Base-by-base conservation (phyloP, 768 basidiomycete species). In the Podaxis carcinomalis region DNA sequence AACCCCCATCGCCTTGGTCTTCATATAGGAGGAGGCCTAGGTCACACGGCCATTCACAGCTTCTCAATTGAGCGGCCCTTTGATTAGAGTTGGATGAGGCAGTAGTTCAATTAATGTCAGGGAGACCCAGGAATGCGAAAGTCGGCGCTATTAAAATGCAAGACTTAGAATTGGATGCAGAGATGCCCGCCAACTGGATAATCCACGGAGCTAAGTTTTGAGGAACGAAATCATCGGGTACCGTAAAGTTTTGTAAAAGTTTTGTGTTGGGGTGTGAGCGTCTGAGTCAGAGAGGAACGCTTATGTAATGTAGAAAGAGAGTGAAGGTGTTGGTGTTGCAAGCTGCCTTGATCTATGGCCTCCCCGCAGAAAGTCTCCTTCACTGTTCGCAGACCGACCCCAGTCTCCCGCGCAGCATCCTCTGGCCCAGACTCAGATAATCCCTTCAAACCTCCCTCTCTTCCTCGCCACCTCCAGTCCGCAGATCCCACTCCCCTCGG, bases 331-430 rank as follows among this genome's bases (percentile, higher is more conserved):
- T 32, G 32, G 9, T 32, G 32, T 32, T 32, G 27, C 27, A 28
- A 49, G 25, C 11, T 10, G 25, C 47, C 5, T 42, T 13, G 23
- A 49, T 56, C 62, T 36, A 62, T 62, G 63, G 25, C 63, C n/a
- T 54, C 56, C 16, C 21, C 64, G 10, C 63, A 66, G 56, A 82
- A 85, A 64, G 81, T 95, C 42, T 95, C 93, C 0, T 95, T 96
- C 73, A 94, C 89, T 1, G 80, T 96, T 60, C 85, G 92, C 46
- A 82, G 92, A 6, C 94, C 94, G 0, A 86, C 85, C 0, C 88
- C 90, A 0, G 69, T 79, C 0, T 88, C 89, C 5, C 80, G 89
- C 10, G 80, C 81, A 16, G 70, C 78, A 0, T 89, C 89, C 0
- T 81, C 86, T 35, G 87, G 84, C 9, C 77, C 81, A 46, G 90